Base-by-base conservation (phyloP, 371 early-diverging fungal species). In the Mucor piriformis region DNA sequence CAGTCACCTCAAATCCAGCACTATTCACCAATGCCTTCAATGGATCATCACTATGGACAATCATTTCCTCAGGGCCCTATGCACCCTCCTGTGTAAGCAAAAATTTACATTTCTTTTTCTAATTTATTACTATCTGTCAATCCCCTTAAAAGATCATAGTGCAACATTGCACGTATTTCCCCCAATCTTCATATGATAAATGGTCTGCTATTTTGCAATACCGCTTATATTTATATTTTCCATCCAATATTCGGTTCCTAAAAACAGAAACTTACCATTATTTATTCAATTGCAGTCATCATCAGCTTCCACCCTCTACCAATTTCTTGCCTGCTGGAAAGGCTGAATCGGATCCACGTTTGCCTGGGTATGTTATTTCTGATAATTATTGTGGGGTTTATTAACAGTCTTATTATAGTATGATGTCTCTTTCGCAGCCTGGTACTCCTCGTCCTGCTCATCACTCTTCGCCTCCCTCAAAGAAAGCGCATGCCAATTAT, bases 381-480 rank as follows among this genome's bases (percentile, higher is more conserved):
- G 38, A 3, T 44, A 24, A 25, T 62, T 54, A 49, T 50, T 37
- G 40, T 33, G n/a, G 18, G 3, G 0, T 42, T 21, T 44, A 54
- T 38, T 57, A 29, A 50, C 12, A 20, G 12, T 43, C 21, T 56
- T 11, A 38, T 49, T 4, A 16, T 59, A 74, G 74, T 38, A 74
- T 73, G 73, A 73, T 74, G 64, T 67, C 71, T 25, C 64, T 70
- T 37, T 79, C 80, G 53, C 80, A 79, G 55, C 80, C 80, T 50
- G 65, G 72, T 50, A 79, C 80, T 15, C 80, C 80, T 59, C 77
- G 74, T 43, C 80, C 80, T 32, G 53, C 53, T 12, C 55, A 54
- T 23, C 51, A 54, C 32, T 44, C 67, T 34, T 50, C 65, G 18
- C 59, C 71, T 8, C 58, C 58, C 21, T 29, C 66, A 11, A 70